phyloP scores from a whole-genome alignment of 2,329 filamentous ascomycete species.

The Beauveria medogensis region DNA sequence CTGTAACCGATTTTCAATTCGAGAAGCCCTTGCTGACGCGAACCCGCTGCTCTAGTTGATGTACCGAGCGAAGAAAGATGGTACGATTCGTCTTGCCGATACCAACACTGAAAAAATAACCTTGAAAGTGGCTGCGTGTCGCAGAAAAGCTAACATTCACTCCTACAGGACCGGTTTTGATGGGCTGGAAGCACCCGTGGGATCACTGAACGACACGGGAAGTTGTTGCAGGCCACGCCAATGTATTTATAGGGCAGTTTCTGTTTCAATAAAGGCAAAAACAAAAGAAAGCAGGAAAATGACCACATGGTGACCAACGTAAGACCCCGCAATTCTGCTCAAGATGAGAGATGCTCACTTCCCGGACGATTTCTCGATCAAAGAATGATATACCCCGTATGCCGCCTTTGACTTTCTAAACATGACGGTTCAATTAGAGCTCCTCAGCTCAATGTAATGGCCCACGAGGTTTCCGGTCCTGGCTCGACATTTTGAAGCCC shows the following conservation, averaged over 20 bases:
- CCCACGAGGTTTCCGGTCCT: too few relatives aligned
- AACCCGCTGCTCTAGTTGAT: constrained; percentile 55
- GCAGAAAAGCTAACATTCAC: neutral
- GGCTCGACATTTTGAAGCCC: too few relatives aligned
- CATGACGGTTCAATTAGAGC: constrained; percentile 21
- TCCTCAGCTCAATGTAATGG: too few relatives aligned
- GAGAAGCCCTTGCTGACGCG: constrained; percentile 1
- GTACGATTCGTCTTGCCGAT: constrained; percentile 33
- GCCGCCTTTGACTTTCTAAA: constrained; percentile 58
- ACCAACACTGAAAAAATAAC: neutral
- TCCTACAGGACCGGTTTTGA: constrained; percentile 56
- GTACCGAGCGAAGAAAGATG: constrained; percentile 95
- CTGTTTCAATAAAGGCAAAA: neutral
- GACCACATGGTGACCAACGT: too few relatives aligned
- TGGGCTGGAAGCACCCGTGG: constrained; percentile 96
- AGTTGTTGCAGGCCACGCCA: neutral
- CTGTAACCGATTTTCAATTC: neutral
- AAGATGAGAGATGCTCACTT: neutral
- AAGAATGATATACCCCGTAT: constrained; percentile 59
- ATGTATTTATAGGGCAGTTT: neutral
- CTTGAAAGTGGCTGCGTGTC: neutral
- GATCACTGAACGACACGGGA: constrained; percentile 58
- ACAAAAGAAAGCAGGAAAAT: neutral
- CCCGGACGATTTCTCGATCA: constrained; percentile 49
- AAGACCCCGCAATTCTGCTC: too few relatives aligned